phyloP scores from a whole-genome alignment of 768 basidiomycete species.

The Jaapia argillacea region DNA sequence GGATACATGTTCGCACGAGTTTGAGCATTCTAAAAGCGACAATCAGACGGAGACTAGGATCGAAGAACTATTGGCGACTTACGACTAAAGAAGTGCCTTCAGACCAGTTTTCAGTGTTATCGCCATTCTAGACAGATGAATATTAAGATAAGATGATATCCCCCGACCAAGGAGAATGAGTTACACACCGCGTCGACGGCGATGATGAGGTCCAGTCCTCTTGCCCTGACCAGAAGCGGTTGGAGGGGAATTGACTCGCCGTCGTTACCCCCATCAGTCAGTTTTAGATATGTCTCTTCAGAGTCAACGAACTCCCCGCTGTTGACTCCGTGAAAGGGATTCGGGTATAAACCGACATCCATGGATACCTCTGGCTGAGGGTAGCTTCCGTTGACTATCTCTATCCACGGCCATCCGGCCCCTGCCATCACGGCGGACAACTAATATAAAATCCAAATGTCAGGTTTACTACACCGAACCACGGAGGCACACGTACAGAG shows the following conservation, averaged over 20 bases:
- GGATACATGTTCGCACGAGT: conserved; percentile 25
- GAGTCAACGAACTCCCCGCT: conserved; percentile 41
- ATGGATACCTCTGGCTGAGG: not conserved
- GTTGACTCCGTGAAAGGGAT: not conserved
- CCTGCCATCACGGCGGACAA: not conserved
- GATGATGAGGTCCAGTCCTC: conserved; percentile 65
- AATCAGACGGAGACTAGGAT: conserved; percentile 8
- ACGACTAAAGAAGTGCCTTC: conserved; percentile 5
- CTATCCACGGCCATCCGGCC: not conserved
- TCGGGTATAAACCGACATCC: conserved; percentile 2
- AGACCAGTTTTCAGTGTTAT: conserved; percentile 18
- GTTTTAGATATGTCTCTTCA: conserved; percentile 39
- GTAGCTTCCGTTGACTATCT: not conserved
- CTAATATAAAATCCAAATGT: conserved; percentile 19
- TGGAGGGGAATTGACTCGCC: conserved; percentile 61
- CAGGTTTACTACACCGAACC: not conserved
- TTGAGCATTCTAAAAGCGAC: conserved; percentile 19
- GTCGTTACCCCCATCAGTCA: conserved; percentile 70
- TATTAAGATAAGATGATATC: conserved; percentile 4
- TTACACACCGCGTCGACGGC: conserved; percentile 48
- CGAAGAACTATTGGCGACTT: conserved; percentile 5
- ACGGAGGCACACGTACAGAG: conserved; percentile 22
- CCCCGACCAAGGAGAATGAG: conserved; percentile 12
- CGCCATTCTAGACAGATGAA: conserved; percentile 9
- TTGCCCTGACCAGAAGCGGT: conserved; percentile 58